Conservation (phyloP, 306 rosid genomes). For the Trichosanthes truncata region DNA sequence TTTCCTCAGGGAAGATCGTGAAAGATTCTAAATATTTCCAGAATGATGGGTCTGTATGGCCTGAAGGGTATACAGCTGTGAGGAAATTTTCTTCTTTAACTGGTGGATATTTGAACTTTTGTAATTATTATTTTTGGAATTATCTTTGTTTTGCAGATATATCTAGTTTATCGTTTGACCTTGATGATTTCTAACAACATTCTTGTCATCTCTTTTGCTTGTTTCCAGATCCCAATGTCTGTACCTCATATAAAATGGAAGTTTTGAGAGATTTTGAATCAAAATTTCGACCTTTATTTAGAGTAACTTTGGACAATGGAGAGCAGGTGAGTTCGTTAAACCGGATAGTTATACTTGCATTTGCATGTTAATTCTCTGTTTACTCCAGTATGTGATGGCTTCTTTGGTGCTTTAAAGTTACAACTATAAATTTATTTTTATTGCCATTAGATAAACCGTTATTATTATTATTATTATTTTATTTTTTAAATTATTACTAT, state of each 20-base stretch:
- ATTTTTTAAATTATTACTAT: not conserved
- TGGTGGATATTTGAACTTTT: constrained; percentile 33
- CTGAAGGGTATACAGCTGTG: constrained; percentile 88
- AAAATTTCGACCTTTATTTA: constrained; percentile 69
- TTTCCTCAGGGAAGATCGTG: constrained; percentile 66
- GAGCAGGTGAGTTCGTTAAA: constrained; percentile 64
- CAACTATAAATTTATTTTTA: not conserved
- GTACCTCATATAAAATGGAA: constrained; percentile 73
- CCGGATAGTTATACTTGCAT: constrained; percentile 1
- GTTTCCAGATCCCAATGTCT: constrained; percentile 45
- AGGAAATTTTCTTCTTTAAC: constrained; percentile 74
- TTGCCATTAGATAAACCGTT: not conserved
- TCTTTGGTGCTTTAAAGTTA: not conserved
- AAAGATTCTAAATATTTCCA: constrained; percentile 55
- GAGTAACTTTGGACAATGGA: constrained; percentile 69
- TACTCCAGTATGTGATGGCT: not conserved
- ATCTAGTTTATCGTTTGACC: constrained; percentile 8
- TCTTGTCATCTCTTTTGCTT: constrained; percentile 7
- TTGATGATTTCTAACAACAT: not conserved
- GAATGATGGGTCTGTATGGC: constrained; percentile 64
- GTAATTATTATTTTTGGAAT: not conserved
- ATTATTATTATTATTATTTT: not conserved
- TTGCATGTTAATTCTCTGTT: not conserved
- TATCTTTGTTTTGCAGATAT: not conserved
- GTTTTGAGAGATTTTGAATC: constrained; percentile 80